These are phyloP conservation scores for Rhizodiscina lignyota DNA, from an alignment of 495 filamentous ascomycete genomes.

Conservation along the genomic window DNA sequence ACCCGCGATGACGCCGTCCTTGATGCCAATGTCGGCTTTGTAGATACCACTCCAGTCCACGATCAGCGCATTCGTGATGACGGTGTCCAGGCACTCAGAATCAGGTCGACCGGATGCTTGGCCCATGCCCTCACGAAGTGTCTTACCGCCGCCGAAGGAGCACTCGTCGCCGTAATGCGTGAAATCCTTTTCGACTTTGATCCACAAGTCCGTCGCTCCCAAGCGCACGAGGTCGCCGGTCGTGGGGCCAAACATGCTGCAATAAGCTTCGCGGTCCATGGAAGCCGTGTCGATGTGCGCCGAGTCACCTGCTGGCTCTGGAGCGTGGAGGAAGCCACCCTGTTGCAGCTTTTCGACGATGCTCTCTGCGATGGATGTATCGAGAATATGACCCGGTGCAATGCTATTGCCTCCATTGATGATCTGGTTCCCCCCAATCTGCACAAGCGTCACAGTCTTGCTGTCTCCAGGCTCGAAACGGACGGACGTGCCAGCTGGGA, in stretches of 20 bases:
- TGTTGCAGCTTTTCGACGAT: constrained; percentile 48
- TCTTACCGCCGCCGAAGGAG: constrained; percentile 91
- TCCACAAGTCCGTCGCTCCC: constrained; percentile 78
- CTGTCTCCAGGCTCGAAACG: constrained; percentile 90
- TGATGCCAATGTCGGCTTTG: constrained; percentile 95
- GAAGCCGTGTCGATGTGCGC: constrained; percentile 37
- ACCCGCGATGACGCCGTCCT: constrained; percentile 69
- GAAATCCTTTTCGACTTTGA: constrained; percentile 78
- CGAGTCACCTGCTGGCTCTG: constrained; percentile 42
- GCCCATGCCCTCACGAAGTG: constrained; percentile 89
- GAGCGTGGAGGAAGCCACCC: constrained; percentile 62
- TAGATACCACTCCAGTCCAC: constrained; percentile 88
- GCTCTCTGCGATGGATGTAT: constrained; percentile 35
- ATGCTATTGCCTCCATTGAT: constrained; percentile 74
- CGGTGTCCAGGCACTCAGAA: constrained; percentile 60
- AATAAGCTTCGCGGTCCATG: constrained; percentile 66
- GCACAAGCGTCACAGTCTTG: constrained; percentile 82
- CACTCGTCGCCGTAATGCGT: constrained; percentile 88
- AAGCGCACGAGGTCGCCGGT: constrained; percentile 69
- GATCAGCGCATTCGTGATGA: constrained; percentile 85
- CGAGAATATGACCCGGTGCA: constrained; percentile 56
- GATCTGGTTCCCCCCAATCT: constrained; percentile 70
- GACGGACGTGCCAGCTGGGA: constrained; percentile 80
- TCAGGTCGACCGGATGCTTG: constrained; percentile 66
- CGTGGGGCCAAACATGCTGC: constrained; percentile 84